Base-by-base conservation (phyloP, 176 grass and related monocot species). In the Musa itinerans region DNA sequence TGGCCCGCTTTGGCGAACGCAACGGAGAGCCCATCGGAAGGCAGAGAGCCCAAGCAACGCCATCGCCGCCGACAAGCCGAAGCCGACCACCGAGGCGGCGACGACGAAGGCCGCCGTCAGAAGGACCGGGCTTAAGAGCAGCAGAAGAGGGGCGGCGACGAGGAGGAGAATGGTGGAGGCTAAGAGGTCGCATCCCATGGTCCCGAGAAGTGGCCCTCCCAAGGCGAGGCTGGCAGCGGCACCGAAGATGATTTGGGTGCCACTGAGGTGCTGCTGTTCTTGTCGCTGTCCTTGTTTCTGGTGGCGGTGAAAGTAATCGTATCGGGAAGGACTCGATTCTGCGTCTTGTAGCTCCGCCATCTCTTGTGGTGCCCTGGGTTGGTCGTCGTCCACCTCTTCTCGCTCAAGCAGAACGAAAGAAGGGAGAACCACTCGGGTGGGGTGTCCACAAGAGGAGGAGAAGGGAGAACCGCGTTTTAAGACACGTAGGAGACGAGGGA, bases 41-140 rank as follows among this genome's bases (percentile, higher is more conserved):
- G 73, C 73, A 22, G 1, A 75, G 4, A 62, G 14, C 1, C 73
- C 73, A 1, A 22, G 54, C 7, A 75, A 27, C 19, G 26, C 73
- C 73, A 75, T 62, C 13, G 54, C 55, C 2, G 8, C 73, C 5
- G 73, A 15, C 9, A 43, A 27, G 53, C 52, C 25, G 53, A 75
- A 75, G 54, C 26, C 73, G 22, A 23, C 73, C 54, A 62, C 11
- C 25, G 73, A 11, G 1, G 26, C 73, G 13, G 54, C 53, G 14
- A 75, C 8, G 23, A 75, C 26, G 26, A 59, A 75, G 73, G 25
- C 73, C 0, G 24, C 25, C 6, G 27, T 14, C 20, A 62, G 73
- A 11, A 75, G 54, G 54, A 75, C 17, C 14, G 73, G 73, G 73
- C 73, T 61, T 22, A 75, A 75, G 53, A 75, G 26, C 14, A 75